Base-by-base conservation (phyloP, 2,329 filamentous ascomycete species). In the Alternaria incomplexa region DNA sequence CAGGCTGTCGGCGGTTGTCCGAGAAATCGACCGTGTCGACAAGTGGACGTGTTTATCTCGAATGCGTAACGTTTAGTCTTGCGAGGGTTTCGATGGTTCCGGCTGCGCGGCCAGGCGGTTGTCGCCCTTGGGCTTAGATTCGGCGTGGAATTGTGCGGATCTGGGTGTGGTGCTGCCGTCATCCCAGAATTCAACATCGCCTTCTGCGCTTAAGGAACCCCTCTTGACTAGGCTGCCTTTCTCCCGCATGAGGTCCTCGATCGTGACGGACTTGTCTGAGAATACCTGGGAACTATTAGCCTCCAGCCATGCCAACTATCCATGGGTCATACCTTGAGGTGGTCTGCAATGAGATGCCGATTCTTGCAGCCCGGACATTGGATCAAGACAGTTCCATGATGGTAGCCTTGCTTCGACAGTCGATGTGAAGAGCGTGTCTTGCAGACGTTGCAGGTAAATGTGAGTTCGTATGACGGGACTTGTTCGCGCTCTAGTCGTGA, bases 381-480 rank as follows among this genome's bases (percentile, higher is more conserved):
- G 68, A 98, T 94, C 61, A 99, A 84, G 5, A 96, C 91, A 1
- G 93, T 95, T 36, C 96, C 96, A 66, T 90, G 86, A 81, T 98
- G 94, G 78, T 99, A 99, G 30, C 93, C 96, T 77, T 98, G 96
- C 81, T 98, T 97, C 28, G 93, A 93, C 72, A 99, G 85, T 54
- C 87, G 87, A 82, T 99, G 96, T 12, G 89, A 86, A n/a, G 93
- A 96, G 61, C 94, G 90, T 36, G 87, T 83, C 48, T 86, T 84
- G 82, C 96, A 99, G 30, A 92, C 93, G 62, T 91, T 90, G 86
- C 96, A 99, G 70, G 96, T 99, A 79, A 99, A 97, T 53, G 90
- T 92, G 68, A 99, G 86, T 71, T 93, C 87, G 82, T 98, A 99
- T 61, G 92, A 88, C 2, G 93, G 93, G 36, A 83, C 79, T 60